phyloP scores from a whole-genome alignment of 2,329 filamentous ascomycete species.

The Ophiostoma himal-ulmi region DNA sequence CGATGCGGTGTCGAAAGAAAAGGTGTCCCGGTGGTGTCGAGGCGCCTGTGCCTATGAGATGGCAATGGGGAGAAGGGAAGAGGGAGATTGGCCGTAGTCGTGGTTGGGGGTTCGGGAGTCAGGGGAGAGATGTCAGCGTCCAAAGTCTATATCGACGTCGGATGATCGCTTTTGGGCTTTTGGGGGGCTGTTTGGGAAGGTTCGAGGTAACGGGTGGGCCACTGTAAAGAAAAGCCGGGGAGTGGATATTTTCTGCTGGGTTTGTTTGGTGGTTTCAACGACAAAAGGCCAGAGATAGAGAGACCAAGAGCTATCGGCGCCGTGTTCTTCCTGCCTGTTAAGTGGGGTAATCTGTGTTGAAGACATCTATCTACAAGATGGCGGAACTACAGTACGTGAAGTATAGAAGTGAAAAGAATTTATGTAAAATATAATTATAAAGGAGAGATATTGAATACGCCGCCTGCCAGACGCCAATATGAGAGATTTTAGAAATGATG shows the following conservation, averaged over 20 bases:
- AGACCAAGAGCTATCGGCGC: conserved; percentile 22
- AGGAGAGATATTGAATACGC: background rate
- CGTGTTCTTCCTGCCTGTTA: conserved; percentile 24
- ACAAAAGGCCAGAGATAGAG: background rate
- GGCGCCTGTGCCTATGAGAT: background rate
- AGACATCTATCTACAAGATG: background rate
- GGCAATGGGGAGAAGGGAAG: background rate
- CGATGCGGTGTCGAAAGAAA: background rate
- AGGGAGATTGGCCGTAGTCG: background rate
- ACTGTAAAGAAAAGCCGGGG: conserved; percentile 17
- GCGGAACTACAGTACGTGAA: background rate
- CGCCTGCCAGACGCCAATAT: background rate
- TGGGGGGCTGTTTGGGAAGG: conserved; percentile 9
- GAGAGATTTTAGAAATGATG: background rate
- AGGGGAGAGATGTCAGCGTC: background rate
- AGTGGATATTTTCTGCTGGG: conserved; percentile 14
- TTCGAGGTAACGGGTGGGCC: background rate
- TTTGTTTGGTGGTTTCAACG: conserved; percentile 12
- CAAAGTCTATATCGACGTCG: background rate
- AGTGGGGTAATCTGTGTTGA: conserved; percentile 7
- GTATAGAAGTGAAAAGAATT: background rate
- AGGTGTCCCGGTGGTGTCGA: background rate
- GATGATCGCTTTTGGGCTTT: conserved; percentile 14
- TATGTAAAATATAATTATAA: background rate
- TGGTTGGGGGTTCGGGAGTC: background rate